Evolutionary conservation across 306 rosid genomes (phyloP), one percentile per base, ranked within the genome.

Genomic region (Pyrus betulifolia): DNA sequence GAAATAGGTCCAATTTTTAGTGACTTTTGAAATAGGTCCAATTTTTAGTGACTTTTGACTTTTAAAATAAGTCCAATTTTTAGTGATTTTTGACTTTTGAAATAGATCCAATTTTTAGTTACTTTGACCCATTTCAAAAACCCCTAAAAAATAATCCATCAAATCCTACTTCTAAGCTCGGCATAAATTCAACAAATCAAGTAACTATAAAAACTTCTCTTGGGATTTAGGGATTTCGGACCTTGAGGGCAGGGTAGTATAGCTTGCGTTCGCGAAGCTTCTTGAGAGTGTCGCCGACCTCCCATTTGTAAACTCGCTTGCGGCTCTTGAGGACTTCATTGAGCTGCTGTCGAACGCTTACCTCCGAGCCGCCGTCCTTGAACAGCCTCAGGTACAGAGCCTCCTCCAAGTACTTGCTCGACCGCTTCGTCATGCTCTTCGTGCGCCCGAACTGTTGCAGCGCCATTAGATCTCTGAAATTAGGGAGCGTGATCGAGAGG

Each of bases 271-370:
- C 62, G 49, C 97, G 91, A 84, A 95, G 97, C 91, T 89, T 91
- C 82, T 83, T 88, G 82, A 92, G 90, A 4, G 96, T 90, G 58
- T 88, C 92, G 15, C 94, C 93, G 9, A 89, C 96, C 81, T 95
- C 99, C 97, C 99, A 95, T 88, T 92, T 95, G 91, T 81, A 95
- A 76, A 90, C 97, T 61, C 85, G 93, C 76, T 92, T 90, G 70
- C 81, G 82, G 78, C 81, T 84, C 81, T 81, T 90, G 82, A 95
- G 69, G 80, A 95, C 91, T 64, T 70, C 84, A 71, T 90, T 90
- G 76, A 95, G 91, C 67, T 86, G 90, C 64, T 79, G 88, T 21
- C 96, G 88, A 70, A 92, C 85, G 60, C 51, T 88, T 78, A 75
- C 67, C 77, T 89, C 84, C 31, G 93, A 82, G 33, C 90, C 67